phyloP scores from a whole-genome alignment of 371 early-diverging fungal species.

The Rhizopus stolonifer region DNA sequence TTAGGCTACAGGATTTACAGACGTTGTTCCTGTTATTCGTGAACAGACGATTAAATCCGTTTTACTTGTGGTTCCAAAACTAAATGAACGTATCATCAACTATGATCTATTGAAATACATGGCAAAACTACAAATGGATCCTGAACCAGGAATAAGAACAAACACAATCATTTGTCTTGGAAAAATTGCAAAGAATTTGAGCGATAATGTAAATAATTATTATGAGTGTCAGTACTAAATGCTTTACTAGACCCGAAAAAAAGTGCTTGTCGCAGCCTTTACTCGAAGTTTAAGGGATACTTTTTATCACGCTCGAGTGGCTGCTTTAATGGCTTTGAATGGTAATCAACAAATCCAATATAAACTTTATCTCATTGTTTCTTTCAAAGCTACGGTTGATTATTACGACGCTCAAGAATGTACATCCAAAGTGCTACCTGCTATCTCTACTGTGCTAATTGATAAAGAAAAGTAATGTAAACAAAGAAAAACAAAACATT shows the following conservation, averaged over 20 bases:
- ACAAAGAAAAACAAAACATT: background rate
- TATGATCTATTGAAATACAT: conserved; percentile 82
- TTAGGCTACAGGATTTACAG: conserved; percentile 85
- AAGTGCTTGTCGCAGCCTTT: conserved; percentile 81
- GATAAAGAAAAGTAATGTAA: conserved; percentile 82
- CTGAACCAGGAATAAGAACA: conserved; percentile 94
- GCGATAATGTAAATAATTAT: conserved; percentile 59
- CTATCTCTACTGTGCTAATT: conserved; percentile 68
- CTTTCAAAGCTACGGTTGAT: conserved; percentile 65
- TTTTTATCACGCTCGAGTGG: conserved; percentile 88
- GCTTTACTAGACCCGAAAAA: conserved; percentile 59
- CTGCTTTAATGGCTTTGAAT: conserved; percentile 83
- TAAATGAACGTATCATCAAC: conserved; percentile 75
- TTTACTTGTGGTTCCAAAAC: conserved; percentile 70
- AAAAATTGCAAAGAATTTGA: conserved; percentile 77
- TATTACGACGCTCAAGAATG: conserved; percentile 75
- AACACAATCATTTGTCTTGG: conserved; percentile 93
- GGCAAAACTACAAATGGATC: conserved; percentile 86
- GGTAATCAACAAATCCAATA: conserved; percentile 33
- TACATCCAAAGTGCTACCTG: conserved; percentile 73
- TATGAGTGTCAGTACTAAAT: background rate
- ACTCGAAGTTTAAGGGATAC: conserved; percentile 84
- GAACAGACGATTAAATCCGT: conserved; percentile 90
- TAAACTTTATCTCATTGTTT: background rate
- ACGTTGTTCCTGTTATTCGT: conserved; percentile 86